Evolutionary conservation across 495 filamentous ascomycete genomes (phyloP).

Genomic region (Thermothielavioides terrestris): DNA sequence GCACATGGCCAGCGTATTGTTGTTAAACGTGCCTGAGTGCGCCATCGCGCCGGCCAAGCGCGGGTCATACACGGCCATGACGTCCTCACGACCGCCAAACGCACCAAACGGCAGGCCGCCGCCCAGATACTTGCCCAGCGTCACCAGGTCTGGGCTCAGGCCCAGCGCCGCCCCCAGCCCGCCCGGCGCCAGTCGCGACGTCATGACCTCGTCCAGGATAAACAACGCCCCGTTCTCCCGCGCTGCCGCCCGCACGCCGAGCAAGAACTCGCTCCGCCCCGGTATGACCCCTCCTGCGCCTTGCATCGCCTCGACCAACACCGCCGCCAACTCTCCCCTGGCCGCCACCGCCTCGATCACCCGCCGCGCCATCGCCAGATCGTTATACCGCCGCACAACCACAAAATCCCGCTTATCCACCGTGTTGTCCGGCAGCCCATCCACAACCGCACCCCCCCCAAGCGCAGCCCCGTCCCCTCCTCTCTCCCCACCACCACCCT

Average conservation of each 20-base stretch:
- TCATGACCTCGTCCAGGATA: slow-evolving; percentile 60
- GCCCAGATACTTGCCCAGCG: slow-evolving; percentile 56
- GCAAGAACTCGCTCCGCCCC: slow-evolving; percentile 38
- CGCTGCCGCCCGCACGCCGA: slow-evolving; percentile 22
- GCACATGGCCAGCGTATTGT: slow-evolving; percentile 53
- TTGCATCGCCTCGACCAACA: slow-evolving; percentile 54
- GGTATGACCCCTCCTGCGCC: slow-evolving; percentile 45
- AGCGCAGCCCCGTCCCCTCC: no score
- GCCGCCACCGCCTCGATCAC: slow-evolving; percentile 22
- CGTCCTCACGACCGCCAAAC: slow-evolving; percentile 49
- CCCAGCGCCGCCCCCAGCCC: slow-evolving; percentile 38
- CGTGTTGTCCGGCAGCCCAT: slow-evolving; percentile 15
- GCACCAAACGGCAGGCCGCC: slow-evolving; percentile 56
- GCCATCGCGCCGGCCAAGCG: slow-evolving; percentile 19
- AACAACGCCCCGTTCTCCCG: slow-evolving; percentile 40
- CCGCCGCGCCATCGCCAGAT: slow-evolving; percentile 30
- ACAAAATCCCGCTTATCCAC: slow-evolving; percentile 40
- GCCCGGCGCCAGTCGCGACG: slow-evolving; percentile 41
- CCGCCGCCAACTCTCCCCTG: slow-evolving; percentile 43
- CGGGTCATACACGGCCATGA: slow-evolving; percentile 51
- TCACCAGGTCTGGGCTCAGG: slow-evolving; percentile 49
- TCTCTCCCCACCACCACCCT: not conserved
- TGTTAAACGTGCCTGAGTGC: slow-evolving; percentile 63
- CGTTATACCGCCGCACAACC: slow-evolving; percentile 41
- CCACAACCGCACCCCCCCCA: not conserved